phyloP scores from a whole-genome alignment of 306 rosid species.

The Cucumis melo region DNA sequence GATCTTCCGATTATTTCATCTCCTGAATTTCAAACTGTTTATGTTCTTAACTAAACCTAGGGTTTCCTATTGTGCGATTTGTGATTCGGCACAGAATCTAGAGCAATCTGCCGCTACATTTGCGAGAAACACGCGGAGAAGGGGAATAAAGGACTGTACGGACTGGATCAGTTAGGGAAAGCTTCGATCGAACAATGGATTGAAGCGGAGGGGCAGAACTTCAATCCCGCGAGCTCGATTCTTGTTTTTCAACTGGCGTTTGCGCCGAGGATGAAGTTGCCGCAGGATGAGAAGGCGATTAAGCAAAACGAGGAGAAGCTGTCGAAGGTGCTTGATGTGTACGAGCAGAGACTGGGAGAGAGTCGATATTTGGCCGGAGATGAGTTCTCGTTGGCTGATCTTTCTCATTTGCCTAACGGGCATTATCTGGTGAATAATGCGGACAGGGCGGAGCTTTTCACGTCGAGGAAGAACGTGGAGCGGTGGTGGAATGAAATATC shows the following conservation, averaged over 20 bases:
- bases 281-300: conserved; percentile 40
- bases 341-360: conserved; percentile 48
- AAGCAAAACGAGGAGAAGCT: conserved; percentile 44
- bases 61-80: background rate
- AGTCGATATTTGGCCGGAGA: conserved; percentile 57
- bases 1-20: background rate
- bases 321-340: conserved; percentile 50
- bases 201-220: conserved; percentile 72
- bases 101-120: conserved; percentile 74
- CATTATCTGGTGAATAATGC: conserved; percentile 35
- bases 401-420: conserved; percentile 70
- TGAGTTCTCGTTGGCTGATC: conserved; percentile 72
- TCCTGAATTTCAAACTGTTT: background rate
- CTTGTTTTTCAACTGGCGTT: conserved; percentile 71
- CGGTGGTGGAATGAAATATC: conserved; percentile 90
- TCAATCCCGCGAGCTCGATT: conserved; percentile 53
- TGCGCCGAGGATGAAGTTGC: conserved; percentile 69
- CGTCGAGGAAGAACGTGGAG: conserved; percentile 36
- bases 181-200: conserved; percentile 82
- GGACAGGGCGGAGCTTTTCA: conserved; percentile 27
- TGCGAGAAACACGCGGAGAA: conserved; percentile 46
- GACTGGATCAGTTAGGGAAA: conserved; percentile 42
- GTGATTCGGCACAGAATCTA: conserved; percentile 32
- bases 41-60: background rate
- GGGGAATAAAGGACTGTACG: conserved; percentile 56